Evolutionary conservation across 805 yeast genomes (phyloP), one percentile per base, ranked within the genome.

Genomic region (Metschnikowia chrysomelidarum): DNA sequence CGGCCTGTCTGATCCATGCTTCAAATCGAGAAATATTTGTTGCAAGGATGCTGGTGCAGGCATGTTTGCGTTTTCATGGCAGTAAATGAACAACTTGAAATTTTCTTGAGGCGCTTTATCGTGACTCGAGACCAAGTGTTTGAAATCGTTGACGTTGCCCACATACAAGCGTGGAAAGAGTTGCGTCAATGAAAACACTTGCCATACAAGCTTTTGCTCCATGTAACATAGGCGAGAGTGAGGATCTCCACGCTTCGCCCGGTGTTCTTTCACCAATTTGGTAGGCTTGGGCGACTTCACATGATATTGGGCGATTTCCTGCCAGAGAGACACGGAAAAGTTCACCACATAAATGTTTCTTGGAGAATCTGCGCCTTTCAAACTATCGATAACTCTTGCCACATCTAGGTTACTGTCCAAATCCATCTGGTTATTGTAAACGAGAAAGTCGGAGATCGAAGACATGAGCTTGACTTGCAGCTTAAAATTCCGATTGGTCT

Each of bases 151-250:
- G 11, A 56, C 43, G 29, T 56, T 63, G 7, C 69, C 69, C 21
- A 62, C 35, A 34, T 60, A 61, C 17, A 62, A 39, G 25, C 50
- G 49, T 18, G 46, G 44, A 24, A 56, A 51, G 6, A 56, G 36
- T 57, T 59, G 50, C 33, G 50, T 54, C 53, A 53, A 46, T 15
- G 58, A 53, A 38, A 62, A 59, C 27, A 54, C 43, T 36, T 46
- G 56, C 64, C 66, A 60, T 21, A 62, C 50, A 21, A 62, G 46
- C 25, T 60, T 56, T 35, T 64, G 69, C 43, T 64, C 70, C 50
- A 56, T 47, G 24, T 47, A 45, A 17, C 56, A 44, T 19, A 59
- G 41, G 27, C 52, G 49, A 2, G 29, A 16, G 15, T 31, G 39
- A 2, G 24, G 10, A 6, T 21, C 27, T 19, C 18, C 16, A 5